Evolutionary conservation across 2,329 filamentous ascomycete genomes (phyloP).

Genomic region (Aspergillus brunneoviolaceus): DNA sequence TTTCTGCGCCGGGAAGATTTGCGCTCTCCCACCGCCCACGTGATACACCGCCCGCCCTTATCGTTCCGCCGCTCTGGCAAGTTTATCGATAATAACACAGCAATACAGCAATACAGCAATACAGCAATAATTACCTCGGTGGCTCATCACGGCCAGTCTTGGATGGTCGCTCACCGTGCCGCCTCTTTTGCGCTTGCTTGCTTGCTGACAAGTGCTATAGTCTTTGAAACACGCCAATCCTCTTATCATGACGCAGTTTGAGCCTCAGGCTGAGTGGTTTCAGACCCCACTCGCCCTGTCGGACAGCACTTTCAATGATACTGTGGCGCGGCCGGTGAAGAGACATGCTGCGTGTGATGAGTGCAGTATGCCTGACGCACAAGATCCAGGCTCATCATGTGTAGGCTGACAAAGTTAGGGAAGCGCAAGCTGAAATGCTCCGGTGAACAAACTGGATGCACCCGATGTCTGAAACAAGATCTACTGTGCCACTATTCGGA

Average conservation of each 20-base stretch:
- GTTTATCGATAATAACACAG: neutral
- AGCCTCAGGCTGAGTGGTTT: constrained; percentile 12
- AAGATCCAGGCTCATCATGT: constrained; percentile 1
- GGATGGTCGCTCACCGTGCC: neutral
- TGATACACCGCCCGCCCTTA: constrained; percentile 32
- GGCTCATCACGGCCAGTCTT: neutral
- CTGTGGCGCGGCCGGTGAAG: constrained; percentile 32
- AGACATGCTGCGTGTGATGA: constrained; percentile 51
- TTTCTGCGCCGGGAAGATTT: constrained; percentile 8
- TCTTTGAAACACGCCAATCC: neutral
- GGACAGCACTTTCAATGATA: constrained; percentile 10
- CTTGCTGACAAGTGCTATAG: neutral
- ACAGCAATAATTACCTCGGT: neutral
- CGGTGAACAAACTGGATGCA: constrained; percentile 44
- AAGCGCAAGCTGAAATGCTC: constrained; percentile 52
- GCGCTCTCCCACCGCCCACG: constrained; percentile 35
- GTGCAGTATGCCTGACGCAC: constrained; percentile 41
- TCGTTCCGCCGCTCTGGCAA: constrained; percentile 21
- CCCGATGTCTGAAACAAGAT: constrained; percentile 43
- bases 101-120: neutral
- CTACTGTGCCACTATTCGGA: constrained; percentile 47
- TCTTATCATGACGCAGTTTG: constrained; percentile 12
- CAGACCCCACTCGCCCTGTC: constrained; percentile 7
- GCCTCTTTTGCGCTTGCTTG: neutral
- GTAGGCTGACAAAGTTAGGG: constrained; percentile 27